Conservation (phyloP, 2,329 filamentous ascomycete species). For the Diaporthe sp. region DNA sequence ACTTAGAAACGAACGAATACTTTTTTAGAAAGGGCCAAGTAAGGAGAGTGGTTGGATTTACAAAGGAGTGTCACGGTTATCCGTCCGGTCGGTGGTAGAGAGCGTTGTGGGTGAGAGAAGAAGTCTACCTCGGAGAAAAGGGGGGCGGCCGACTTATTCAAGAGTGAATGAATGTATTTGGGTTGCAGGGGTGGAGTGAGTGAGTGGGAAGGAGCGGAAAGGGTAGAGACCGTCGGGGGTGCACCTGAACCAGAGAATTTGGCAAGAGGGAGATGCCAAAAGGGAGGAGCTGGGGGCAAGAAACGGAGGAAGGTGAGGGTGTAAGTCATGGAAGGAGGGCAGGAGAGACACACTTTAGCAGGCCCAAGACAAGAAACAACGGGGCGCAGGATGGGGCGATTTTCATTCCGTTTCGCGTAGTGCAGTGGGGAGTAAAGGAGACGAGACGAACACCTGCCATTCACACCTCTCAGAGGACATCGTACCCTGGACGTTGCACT, state of each 20-base stretch:
- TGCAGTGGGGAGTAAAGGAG: conserved; percentile 36
- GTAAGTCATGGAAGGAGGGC: conserved; percentile 32
- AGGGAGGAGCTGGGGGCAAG: conserved; percentile 29
- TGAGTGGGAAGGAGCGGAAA: conserved; percentile 14
- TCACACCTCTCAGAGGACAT: conserved; percentile 4
- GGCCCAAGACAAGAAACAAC: conserved; percentile 20
- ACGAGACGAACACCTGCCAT: conserved; percentile 34
- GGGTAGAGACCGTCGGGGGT: conserved; percentile 16
- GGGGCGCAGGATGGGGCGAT: conserved; percentile 25
- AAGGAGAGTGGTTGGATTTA: conserved; percentile 26
- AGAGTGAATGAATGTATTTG: conserved; percentile 23
- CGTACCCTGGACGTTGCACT: conserved; percentile 27
- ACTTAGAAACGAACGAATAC: conserved; percentile 37
- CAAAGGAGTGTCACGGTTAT: conserved; percentile 33
- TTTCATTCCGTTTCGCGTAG: conserved; percentile 38
- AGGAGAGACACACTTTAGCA: conserved; percentile 34
- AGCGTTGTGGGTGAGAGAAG: conserved; percentile 32
- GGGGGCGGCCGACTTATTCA: conserved; percentile 27
- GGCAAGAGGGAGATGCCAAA: conserved; percentile 32
- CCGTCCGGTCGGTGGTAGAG: conserved; percentile 35
- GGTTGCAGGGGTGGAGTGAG: neutral
- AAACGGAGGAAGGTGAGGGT: conserved; percentile 22
- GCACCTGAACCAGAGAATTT: conserved; percentile 5
- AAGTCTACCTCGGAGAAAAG: conserved; percentile 33
- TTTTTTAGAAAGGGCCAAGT: conserved; percentile 23